Conservation (phyloP, 805 yeast species). For the Ogataea minuta region DNA sequence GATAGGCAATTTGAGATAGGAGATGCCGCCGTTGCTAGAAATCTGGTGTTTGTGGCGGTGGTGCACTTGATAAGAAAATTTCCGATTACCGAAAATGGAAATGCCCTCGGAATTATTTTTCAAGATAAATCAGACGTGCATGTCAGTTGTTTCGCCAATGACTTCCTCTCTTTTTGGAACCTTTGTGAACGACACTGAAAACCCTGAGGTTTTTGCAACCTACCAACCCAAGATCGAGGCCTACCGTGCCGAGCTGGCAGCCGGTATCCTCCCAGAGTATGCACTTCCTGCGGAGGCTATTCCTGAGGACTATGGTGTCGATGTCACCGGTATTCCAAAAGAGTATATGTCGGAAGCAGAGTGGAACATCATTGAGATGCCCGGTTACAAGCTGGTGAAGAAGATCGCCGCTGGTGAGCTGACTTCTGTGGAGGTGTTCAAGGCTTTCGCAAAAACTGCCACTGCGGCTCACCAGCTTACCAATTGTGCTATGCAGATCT, state of each 20-base stretch:
- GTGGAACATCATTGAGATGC: constrained; percentile 41
- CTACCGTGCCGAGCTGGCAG: constrained; percentile 29
- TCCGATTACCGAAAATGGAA: no score
- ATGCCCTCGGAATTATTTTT: no score
- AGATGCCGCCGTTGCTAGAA: no score
- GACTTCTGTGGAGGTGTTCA: constrained; percentile 41
- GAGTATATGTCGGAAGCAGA: constrained; percentile 38
- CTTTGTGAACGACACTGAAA: constrained; percentile 20
- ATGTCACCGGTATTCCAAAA: constrained; percentile 30
- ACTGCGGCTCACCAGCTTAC: constrained; percentile 49
- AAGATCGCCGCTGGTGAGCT: constrained; percentile 40
- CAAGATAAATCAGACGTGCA: no score
- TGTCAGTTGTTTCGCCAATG: not conserved
- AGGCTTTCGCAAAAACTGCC: constrained; percentile 49
- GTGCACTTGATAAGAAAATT: no score
- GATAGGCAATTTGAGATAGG: no score
- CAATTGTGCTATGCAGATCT: constrained; percentile 47
- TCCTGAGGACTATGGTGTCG: constrained; percentile 19
- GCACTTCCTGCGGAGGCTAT: constrained; percentile 20
- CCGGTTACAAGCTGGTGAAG: constrained; percentile 33
- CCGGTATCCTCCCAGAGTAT: constrained; percentile 28
- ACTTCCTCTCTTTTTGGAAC: constrained; percentile 1
- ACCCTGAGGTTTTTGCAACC: constrained; percentile 22
- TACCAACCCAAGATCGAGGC: constrained; percentile 37
- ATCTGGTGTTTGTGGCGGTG: no score